These are phyloP conservation scores for Blastocystis hominis DNA, from an alignment of 352 stramenopile species.

Conservation along the genomic window DNA sequence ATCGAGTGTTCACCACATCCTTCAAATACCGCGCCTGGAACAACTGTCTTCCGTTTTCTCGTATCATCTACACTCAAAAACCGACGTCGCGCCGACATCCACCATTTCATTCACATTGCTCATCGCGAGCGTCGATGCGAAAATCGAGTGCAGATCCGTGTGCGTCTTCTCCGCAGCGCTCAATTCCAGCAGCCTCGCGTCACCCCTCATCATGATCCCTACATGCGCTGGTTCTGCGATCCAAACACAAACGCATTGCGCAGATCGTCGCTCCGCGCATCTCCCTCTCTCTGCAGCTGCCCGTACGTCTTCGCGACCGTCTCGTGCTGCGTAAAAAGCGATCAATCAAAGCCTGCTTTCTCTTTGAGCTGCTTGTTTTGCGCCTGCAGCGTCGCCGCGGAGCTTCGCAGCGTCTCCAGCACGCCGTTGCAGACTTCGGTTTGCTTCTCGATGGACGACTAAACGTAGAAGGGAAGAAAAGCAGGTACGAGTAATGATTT, in stretches of 20 bases:
- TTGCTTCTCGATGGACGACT: background rate
- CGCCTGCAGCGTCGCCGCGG: background rate
- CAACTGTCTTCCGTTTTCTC: conserved; percentile 22
- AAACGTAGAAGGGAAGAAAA: background rate
- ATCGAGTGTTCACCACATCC: background rate
- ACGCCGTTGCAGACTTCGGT: background rate
- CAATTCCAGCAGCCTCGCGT: background rate
- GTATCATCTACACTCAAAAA: background rate
- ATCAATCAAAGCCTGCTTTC: background rate
- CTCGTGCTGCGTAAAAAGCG: background rate
- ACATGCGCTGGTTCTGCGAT: background rate
- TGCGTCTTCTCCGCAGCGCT: background rate
- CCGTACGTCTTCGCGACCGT: background rate
- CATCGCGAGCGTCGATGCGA: background rate
- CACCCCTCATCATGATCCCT: background rate
- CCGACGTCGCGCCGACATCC: background rate
- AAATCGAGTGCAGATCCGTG: conserved; percentile 4
- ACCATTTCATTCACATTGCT: conserved; percentile 18
- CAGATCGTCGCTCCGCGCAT: background rate
- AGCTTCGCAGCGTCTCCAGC: background rate
- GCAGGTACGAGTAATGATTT: background rate
- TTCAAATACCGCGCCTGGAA: conserved; percentile 51
- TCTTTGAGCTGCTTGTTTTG: background rate
- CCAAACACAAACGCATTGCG: conserved; percentile 19
- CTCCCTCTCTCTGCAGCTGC: background rate